Base-by-base conservation (phyloP, 169 alveolate genomes). In the Babesia ovata region DNA sequence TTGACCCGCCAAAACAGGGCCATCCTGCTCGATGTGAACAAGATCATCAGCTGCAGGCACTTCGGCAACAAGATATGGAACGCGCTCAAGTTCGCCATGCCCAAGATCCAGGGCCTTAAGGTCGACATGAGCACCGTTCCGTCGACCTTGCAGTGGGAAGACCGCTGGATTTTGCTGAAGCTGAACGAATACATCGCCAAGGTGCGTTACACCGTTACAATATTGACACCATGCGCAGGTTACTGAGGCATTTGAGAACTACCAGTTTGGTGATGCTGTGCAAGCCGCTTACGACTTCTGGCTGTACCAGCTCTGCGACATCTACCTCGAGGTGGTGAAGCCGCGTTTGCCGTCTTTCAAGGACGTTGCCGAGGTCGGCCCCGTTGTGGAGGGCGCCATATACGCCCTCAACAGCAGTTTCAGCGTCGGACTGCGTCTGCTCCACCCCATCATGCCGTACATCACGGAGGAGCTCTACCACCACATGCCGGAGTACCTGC, bases 61-160 rank as follows among this genome's bases (percentile, higher is more conserved):
- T 98, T 98, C 89, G 97, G 99, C 83, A 98, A 98, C 88, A 98
- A 98, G 86, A 84, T 97, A 33, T 98, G 99, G 99, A 96, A 97
- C 89, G 97, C 97, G 28, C 90, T 95, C 28, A 97, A 96, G 71
- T 97, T 97, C 79, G 97, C 98, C 24, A 83, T 74, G 60, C 79
- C 66, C 29, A 46, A 79, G 53, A 83, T 72, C 53, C 66, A 59
- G 46, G 45, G 36, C 83, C 42, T 77, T 21, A 58, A 48, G 61
- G 62, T 73, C 28, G 74, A 86, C 74, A 84, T 79, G n/a, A 87
- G 66, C 12, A 46, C 61, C 0, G 63, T 75, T 53, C 88, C 75
- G 24, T 13, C 19, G n/a, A 73, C 65, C 14, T 58, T 96, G 29
- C 61, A 92, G 44, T 93, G 97, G 95, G 96, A 94, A 52, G 99